Conservation (phyloP, 176 grass and related monocot species). For the Triticum aestivum region IWGSC_CS_RefSeq_v2.1 NC_057809.1:303744677-303745176, state of each 20-base stretch:
- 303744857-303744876: slow-evolving; percentile 21
- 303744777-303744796: background rate
- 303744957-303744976: slow-evolving; percentile 25
- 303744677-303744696: background rate
- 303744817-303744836: background rate
- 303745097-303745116: slow-evolving; percentile 2
- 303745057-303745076: background rate
- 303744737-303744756: background rate
- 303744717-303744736: background rate
- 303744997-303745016: slow-evolving; percentile 26
- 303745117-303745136: background rate
- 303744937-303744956: slow-evolving; percentile 29
- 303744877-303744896: slow-evolving; percentile 16
- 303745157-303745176: background rate
- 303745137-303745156: background rate
- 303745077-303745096: slow-evolving; percentile 8
- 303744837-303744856: background rate
- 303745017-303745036: background rate
- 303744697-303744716: background rate
- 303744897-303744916: slow-evolving; percentile 29
- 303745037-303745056: background rate
- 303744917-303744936: slow-evolving; percentile 25
- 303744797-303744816: background rate
- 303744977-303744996: slow-evolving; percentile 17
- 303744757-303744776: background rate